Percentiles rank a stretch among this genome's conserved stretches.
Evolutionary conservation across 345 rosid species (phyloP).

Genomic region (Cardamine occulta): DNA sequence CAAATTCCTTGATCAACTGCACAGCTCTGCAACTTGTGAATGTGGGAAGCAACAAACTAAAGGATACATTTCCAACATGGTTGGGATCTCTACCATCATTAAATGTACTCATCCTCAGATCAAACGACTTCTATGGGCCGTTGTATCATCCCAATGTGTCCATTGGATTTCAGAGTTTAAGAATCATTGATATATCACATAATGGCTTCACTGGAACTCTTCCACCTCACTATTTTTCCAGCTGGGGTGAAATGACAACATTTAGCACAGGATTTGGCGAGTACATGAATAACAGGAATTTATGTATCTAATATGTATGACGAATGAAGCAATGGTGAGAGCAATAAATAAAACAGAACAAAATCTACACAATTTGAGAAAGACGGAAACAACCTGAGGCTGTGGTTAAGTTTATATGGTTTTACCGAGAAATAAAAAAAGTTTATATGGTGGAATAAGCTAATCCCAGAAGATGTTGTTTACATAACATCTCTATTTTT

Average conservation of each 20-base stretch:
- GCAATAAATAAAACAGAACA: too few relatives aligned
- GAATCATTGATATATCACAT: constrained; percentile 49
- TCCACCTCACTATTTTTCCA: constrained; percentile 22
- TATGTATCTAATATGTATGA: too few relatives aligned
- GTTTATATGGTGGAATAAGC: too few relatives aligned
- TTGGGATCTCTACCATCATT: constrained; percentile 28
- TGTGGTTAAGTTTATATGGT: too few relatives aligned
- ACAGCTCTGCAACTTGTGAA: constrained; percentile 42
- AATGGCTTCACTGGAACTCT: constrained; percentile 41
- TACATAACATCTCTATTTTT: too few relatives aligned
- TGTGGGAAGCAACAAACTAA: constrained; percentile 47
- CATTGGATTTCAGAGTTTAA: constrained; percentile 43
- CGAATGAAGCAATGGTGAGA: too few relatives aligned
- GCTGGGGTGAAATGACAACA: constrained; percentile 16
- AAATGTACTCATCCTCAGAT: constrained; percentile 49
- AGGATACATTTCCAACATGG: constrained; percentile 33
- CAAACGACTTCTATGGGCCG: constrained; percentile 45
- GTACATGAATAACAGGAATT: too few relatives aligned
- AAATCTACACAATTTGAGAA: not conserved
- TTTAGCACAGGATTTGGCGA: too few relatives aligned
- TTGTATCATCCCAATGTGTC: constrained; percentile 18
- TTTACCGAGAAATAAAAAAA: too few relatives aligned
- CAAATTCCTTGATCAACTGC: constrained; percentile 19
- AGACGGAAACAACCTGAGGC: too few relatives aligned
- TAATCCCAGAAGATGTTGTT: too few relatives aligned